Evolutionary conservation across 495 filamentous ascomycete genomes (phyloP), one percentile per base, ranked within the genome.

Genomic region (Xylaria palmicola): DNA sequence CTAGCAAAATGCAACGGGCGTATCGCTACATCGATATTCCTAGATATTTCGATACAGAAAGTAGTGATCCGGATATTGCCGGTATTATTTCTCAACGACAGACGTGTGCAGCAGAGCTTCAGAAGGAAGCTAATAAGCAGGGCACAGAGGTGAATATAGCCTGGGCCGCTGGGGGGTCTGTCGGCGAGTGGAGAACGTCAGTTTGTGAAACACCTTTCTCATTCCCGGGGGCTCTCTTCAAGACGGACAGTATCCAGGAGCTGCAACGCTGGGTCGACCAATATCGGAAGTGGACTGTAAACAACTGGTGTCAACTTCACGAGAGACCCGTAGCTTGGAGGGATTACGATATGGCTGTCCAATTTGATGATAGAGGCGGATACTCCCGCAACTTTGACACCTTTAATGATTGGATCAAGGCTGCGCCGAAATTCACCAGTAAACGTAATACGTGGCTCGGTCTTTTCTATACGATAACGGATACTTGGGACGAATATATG

Each of bases 391-490:
- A 64, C 6, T 77, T 63, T 30, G 63, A 69, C 15, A 68, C 60
- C n/a, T 72, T 79, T 51, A 56, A 50, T 3, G 65, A 72, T 20
- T 81, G 78, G 78, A 62, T 76, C 6, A 47, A 56, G 0, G 70
- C 61, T 6, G 24, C 62, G 5, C 66, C 51, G 10, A 19, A 20
- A 4, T 74, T 75, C 19, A 50, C 32, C 0, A 50, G 29, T n/a
- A 24, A 13, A 1, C 2, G 22, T 2, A 77, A 78, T 40, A 77
- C 74, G 2, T 79, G 73, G 59, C 41, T 69, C 2, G 78, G 77
- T 1, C 67, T 81, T 19, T 81, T 81, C 64, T 79, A 79, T 52
- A 81, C 75, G n/a, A 69, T 76, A 40, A 60, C 70, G 1, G 69
- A 67, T 9, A 72, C 67, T 0, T 80, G 74, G 75, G 65, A 75